Percentiles rank a stretch among this genome's conserved stretches.
Evolutionary conservation across 208 protist species (phyloP).

Genomic region (Leishmania lainsoni): DNA sequence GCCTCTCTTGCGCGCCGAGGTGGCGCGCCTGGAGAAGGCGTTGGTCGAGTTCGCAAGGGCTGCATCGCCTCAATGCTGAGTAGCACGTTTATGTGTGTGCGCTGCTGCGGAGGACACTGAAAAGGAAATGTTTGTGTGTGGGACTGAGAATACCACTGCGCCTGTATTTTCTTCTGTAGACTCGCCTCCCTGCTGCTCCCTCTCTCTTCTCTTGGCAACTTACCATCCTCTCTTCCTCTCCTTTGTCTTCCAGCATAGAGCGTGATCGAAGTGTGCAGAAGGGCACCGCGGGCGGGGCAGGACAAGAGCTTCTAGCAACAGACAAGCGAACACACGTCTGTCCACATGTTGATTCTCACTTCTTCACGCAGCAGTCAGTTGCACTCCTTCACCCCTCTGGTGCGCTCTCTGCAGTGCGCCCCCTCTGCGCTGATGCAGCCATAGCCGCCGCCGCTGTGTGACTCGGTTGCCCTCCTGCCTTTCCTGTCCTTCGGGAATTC

Average conservation of each 20-base stretch:
- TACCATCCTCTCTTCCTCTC: background rate
- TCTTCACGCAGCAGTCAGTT: background rate
- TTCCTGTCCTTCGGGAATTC: background rate
- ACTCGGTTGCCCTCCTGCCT: background rate
- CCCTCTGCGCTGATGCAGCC: background rate
- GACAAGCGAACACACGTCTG: background rate
- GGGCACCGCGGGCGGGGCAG: background rate
- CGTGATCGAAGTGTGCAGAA: background rate
- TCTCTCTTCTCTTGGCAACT: background rate
- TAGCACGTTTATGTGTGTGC: background rate
- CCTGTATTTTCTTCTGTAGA: background rate
- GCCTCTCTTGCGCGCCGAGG: constrained; percentile 39
- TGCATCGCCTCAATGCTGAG: background rate
- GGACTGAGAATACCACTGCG: background rate
- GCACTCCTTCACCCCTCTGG: background rate
- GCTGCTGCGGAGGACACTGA: background rate
- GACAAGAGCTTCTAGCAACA: background rate
- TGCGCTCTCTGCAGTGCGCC: background rate
- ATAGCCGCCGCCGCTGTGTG: background rate
- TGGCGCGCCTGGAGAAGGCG: constrained; percentile 46
- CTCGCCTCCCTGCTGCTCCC: background rate
- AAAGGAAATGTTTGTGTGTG: background rate
- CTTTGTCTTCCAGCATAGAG: background rate
- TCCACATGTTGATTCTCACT: background rate
- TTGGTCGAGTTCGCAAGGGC: constrained; percentile 5